Evolutionary conservation across 2,329 filamentous ascomycete species (phyloP), one percentile per base, ranked within the genome.

Genomic region (Thermoascus crustaceus): DNA sequence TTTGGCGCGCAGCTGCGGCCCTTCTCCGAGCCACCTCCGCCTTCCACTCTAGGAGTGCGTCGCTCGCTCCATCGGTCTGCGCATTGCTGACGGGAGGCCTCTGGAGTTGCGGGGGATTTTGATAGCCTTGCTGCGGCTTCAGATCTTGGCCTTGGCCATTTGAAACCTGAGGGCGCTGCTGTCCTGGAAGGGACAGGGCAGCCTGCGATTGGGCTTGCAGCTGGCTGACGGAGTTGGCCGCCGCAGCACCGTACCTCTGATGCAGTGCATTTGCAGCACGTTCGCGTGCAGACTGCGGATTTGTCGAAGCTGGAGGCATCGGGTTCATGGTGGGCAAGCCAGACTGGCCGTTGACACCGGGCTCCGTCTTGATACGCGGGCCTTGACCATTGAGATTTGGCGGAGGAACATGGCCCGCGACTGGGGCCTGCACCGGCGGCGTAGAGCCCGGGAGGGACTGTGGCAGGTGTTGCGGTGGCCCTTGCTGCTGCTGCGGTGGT

Each of bases 1-100:
- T 55, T 27, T 62, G 51, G 17, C 48, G 48, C 30, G 52, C 44
- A 25, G 61, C 59, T 30, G 60, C 54, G 39, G 62, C 58, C 39
- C 66, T 57, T 34, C 66, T 57, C 32, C 60, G 57, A 29, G 60
- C 53, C 37, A 68, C 66, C 46, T 69, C 66, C 5, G 58, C 54
- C 36, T 66, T 64, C 66, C 67, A 71, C 30, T 76, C 68, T 4
- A 75, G 74, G 26, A 76, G 60, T 3, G 72, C 71, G 38, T 71
- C 71, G 31, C 61, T 68, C 20, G 82, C 66, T 33, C 88, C 89
- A 54, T 96, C 89, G 9, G 81, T 81, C 58, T 95, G 84, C 16
- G 78, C 63, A 31, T 67, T 67, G 32, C 61, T 57, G 34, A 71
- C 48, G 9, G 62, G 63, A 17, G 57, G 47, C 6, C 55, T 48